Base-by-base conservation (phyloP, 306 rosid genomes). In the Lablab purpureus region DNA sequence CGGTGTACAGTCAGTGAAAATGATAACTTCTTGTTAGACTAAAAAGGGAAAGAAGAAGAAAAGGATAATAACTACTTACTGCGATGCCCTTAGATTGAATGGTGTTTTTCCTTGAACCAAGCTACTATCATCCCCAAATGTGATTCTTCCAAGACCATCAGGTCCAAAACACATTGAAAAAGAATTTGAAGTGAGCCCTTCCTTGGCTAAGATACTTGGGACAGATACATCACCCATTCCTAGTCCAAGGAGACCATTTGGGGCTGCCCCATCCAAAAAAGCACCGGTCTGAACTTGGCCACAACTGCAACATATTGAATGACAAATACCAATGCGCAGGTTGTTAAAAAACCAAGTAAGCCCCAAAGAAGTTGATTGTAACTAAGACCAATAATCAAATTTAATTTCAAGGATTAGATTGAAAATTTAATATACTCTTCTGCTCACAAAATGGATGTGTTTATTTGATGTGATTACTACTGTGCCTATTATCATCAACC, bases 91-190 rank as follows among this genome's bases (percentile, higher is more conserved):
- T 23, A 73, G 5, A 82, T 85, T 87, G 84, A 96, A 85, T 77
- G 96, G 94, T 10, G 99, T 96, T 83, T 93, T 84, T 60, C 84
- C 78, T 81, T 91, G 94, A 81, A 37, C 84, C 19, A 75, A 46
- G 78, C 89, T 90, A 67, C 92, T 91, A 77, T 80, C 84, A 76
- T 91, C 97, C 54, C 99, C 99, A 77, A 93, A 96, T 5, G 84
- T 81, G 83, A 93, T 93, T 85, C 96, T 90, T 77, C 98, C 98
- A 47, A 19, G 0, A 43, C 90, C 91, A 74, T 91, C 86, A 45
- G 8, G 2, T 64, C 94, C 94, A 73, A 96, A 96, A 85, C 99
- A 93, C 98, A 96, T 89, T 74, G 99, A 91, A 82, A 96, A 92
- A 4, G 97, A 92, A 86, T 94, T 81, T 43, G 91, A 82, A 46